Evolutionary conservation across 164 flowering plant species (phyloP).

Genomic region (Chloranthus sessilifolius): DNA sequence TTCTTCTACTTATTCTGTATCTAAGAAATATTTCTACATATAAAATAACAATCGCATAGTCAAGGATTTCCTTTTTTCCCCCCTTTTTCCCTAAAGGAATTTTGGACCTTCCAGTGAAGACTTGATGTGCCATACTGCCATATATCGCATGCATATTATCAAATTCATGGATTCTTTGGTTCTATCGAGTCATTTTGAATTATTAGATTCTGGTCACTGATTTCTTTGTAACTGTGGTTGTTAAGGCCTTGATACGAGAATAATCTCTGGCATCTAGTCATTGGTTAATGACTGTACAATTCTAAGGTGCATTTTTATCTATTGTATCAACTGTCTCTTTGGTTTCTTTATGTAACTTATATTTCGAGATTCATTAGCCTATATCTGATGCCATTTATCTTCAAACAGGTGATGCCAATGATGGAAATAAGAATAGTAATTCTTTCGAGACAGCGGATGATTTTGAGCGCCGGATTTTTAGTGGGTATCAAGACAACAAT

Average conservation of each 20-base stretch:
- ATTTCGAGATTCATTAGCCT: neutral
- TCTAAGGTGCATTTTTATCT: neutral
- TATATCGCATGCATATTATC: too few relatives aligned
- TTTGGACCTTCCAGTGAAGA: too few relatives aligned
- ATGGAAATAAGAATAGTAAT: slow-evolving; percentile 17
- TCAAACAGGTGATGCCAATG: slow-evolving; percentile 23
- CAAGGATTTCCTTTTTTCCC: too few relatives aligned
- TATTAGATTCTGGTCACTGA: neutral
- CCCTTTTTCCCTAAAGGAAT: too few relatives aligned
- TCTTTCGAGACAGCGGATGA: slow-evolving; percentile 54
- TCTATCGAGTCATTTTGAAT: too few relatives aligned
- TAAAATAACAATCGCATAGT: too few relatives aligned
- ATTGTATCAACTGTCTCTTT: neutral
- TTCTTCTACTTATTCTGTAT: too few relatives aligned
- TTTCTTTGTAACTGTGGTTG: neutral
- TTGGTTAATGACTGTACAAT: neutral
- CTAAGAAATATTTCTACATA: too few relatives aligned
- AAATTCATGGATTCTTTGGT: too few relatives aligned
- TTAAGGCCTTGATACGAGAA: neutral
- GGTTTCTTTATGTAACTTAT: neutral
- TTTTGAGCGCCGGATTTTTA: slow-evolving; percentile 54
- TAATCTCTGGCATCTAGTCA: neutral
- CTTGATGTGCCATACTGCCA: too few relatives aligned
- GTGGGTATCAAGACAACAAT: slow-evolving; percentile 26
- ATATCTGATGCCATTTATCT: slow-evolving; percentile 4